Evolutionary conservation across 2,329 filamentous ascomycete species (phyloP).

Genomic region (Diaporthe nobilis): DNA sequence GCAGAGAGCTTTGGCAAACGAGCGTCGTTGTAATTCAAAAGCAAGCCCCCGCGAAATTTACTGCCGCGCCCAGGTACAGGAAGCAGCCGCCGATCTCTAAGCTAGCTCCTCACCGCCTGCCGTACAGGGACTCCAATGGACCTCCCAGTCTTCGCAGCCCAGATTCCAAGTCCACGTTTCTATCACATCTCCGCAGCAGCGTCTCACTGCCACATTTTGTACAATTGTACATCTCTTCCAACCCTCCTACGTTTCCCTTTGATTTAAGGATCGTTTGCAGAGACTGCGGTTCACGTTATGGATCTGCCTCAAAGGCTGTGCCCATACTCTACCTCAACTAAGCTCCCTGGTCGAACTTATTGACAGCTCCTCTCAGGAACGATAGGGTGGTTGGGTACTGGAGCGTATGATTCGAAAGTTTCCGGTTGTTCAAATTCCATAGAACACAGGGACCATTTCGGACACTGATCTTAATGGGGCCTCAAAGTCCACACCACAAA

Average conservation of each 20-base stretch:
- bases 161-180: not conserved
- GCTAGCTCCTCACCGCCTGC: slow-evolving; percentile 26
- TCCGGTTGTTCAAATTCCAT: too few species aligned
- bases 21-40: slow-evolving; percentile 10
- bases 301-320: not conserved
- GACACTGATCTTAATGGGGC: not conserved
- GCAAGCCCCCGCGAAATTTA: slow-evolving; percentile 37
- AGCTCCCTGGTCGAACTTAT: too few species aligned
- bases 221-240: not conserved
- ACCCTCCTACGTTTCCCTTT: not conserved
- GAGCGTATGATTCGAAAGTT: not conserved
- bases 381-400: not conserved
- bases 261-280: not conserved
- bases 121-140: not conserved
- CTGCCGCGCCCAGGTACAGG: slow-evolving; percentile 16
- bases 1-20: not conserved
- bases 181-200: not conserved
- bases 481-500: not conserved
- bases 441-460: accelerated
- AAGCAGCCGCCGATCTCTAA: slow-evolving; percentile 16
- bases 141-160: not conserved
- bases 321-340: not conserved
- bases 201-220: not conserved
- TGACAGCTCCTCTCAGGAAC: not conserved
- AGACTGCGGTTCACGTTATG: not conserved